phyloP scores from a whole-genome alignment of 1,139 yeast genomes.

The Taphrina wiesneri region DNA sequence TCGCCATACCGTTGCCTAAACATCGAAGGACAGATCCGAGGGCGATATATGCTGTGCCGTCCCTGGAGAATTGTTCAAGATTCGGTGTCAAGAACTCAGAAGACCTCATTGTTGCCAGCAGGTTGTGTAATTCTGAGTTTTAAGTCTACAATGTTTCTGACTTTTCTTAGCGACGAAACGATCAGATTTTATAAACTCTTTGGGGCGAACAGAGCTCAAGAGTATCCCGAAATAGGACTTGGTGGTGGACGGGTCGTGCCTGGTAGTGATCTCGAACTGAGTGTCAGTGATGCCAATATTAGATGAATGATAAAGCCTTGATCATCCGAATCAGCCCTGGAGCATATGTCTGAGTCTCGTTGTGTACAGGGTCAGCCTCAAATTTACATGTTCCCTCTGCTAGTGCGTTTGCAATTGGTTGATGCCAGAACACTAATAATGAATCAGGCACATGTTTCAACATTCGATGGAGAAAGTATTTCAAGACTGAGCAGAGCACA shows the following conservation, averaged over 20 bases:
- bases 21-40: slow-evolving; percentile 52
- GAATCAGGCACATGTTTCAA: no score
- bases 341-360: no score
- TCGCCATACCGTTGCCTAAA: slow-evolving; percentile 55
- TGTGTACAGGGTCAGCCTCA: no score
- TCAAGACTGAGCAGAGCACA: not conserved
- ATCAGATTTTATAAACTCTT: slow-evolving; percentile 19
- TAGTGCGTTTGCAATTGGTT: no score
- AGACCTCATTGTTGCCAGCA: slow-evolving; percentile 20
- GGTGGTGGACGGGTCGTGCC: slow-evolving; percentile 23
- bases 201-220: not conserved
- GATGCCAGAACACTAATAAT: no score
- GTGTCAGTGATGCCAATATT: not conserved
- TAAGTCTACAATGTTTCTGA: not conserved
- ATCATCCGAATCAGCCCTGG: no score
- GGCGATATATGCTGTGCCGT: slow-evolving; percentile 63
- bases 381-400: no score
- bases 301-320: no score
- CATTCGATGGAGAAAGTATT: not conserved
- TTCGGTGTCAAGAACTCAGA: slow-evolving; percentile 13
- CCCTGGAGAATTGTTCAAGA: slow-evolving; percentile 42
- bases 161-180: slow-evolving; percentile 15
- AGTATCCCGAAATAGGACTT: slow-evolving; percentile 6
- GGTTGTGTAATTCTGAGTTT: not conserved
- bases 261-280: slow-evolving; percentile 2